Percentiles rank a stretch among this genome's conserved stretches.
Conservation (phyloP, 352 stramenopile genomes). For the Pythium aquatile region DNA sequence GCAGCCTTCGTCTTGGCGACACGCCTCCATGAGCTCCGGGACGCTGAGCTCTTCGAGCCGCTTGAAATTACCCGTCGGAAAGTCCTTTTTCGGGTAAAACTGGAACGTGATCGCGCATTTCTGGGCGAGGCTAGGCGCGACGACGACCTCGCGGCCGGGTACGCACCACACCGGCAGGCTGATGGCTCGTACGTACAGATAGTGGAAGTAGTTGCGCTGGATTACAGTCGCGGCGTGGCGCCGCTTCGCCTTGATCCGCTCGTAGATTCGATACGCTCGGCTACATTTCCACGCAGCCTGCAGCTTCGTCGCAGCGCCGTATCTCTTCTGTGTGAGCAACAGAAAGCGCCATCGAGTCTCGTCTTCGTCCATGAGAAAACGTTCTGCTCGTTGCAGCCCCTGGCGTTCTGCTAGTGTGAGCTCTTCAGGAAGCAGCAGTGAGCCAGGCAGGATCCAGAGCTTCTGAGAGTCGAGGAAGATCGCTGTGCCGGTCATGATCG, state of each 20-base stretch:
- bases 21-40: slow-evolving; percentile 51
- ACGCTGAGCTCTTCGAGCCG: slow-evolving; percentile 37
- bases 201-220: slow-evolving; percentile 71
- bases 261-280: slow-evolving; percentile 30
- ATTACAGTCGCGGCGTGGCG: slow-evolving; percentile 46
- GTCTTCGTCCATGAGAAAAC: slow-evolving; percentile 66
- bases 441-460: slow-evolving; percentile 56
- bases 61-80: slow-evolving; percentile 64
- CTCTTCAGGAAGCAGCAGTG: slow-evolving; percentile 31
- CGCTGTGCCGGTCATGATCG: slow-evolving; percentile 59
- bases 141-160: slow-evolving; percentile 58
- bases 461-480: slow-evolving; percentile 64
- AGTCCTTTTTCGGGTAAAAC: slow-evolving; percentile 76
- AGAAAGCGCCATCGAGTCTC: slow-evolving; percentile 54
- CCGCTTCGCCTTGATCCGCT: slow-evolving; percentile 31
- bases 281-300: slow-evolving; percentile 42
- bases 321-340: slow-evolving; percentile 42
- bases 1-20: slow-evolving; percentile 65
- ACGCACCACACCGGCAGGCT: slow-evolving; percentile 62
- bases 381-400: slow-evolving; percentile 54
- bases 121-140: slow-evolving; percentile 56
- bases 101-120: slow-evolving; percentile 70
- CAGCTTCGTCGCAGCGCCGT: slow-evolving; percentile 44
- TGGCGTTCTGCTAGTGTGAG: slow-evolving; percentile 35
- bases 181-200: slow-evolving; percentile 62